phyloP scores from a whole-genome alignment of 148 eudicot species.

The Euryodendron excelsum region DNA sequence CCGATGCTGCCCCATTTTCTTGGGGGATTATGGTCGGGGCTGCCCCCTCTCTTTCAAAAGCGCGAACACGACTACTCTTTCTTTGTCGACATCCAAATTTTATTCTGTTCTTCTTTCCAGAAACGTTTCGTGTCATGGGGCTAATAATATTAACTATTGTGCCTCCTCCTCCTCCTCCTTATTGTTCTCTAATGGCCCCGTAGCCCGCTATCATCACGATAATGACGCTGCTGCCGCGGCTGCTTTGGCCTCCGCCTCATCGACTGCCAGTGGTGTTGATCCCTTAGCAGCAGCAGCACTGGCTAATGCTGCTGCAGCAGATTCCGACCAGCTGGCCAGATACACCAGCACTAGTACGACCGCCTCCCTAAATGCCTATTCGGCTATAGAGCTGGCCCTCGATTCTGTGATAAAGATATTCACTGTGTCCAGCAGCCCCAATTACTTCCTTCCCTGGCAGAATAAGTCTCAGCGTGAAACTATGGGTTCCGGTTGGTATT shows the following conservation, averaged over 20 bases:
- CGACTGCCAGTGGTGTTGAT: not conserved
- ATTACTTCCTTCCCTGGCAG: slow-evolving; percentile 89
- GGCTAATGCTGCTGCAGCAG: not conserved
- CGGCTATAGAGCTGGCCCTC: slow-evolving; percentile 75
- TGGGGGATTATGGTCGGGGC: not conserved
- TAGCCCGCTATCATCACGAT: not conserved
- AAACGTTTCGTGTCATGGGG: too few relatives aligned
- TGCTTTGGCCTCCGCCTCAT: not conserved
- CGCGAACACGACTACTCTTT: not conserved
- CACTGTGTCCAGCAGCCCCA: slow-evolving; percentile 84
- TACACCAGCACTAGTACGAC: not conserved
- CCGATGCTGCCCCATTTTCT: not conserved
- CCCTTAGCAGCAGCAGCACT: not conserved
- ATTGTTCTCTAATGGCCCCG: not conserved
- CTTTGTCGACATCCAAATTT: not conserved
- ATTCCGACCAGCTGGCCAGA: not conserved
- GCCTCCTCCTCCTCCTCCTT: not conserved
- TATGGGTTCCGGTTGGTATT: slow-evolving; percentile 75
- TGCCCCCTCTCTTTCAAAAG: not conserved
- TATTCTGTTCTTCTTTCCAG: too few relatives aligned
- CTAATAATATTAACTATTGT: too few relatives aligned
- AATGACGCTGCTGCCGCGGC: too few relatives aligned
- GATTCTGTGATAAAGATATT: slow-evolving; percentile 92
- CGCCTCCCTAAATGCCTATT: slow-evolving; percentile 39
- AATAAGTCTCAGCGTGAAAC: slow-evolving; percentile 89